Percentiles rank a stretch among this genome's conserved stretches.
phyloP scores from a whole-genome alignment of 768 basidiomycete species.

The Suillus occidentalis region DNA sequence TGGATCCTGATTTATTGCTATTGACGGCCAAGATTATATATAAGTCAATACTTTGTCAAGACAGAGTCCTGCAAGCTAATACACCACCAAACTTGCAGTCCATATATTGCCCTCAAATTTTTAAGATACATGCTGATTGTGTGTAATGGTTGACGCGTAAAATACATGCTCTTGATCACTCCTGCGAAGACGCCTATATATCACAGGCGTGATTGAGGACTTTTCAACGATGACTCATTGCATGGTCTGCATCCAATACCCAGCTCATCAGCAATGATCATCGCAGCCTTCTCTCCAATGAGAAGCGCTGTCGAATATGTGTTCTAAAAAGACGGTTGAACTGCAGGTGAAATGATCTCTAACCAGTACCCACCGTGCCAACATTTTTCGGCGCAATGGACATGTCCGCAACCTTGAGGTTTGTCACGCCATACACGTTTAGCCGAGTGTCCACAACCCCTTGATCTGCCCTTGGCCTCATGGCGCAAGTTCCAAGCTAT shows the following conservation, averaged over 20 bases:
- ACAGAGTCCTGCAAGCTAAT: no score
- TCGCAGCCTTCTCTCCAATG: conserved; percentile 57
- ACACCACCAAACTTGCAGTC: not conserved
- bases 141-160: not conserved
- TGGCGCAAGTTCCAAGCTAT: conserved; percentile 65
- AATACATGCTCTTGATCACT: not conserved
- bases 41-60: no score
- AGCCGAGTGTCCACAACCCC: conserved; percentile 63
- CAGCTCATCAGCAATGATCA: conserved; percentile 54
- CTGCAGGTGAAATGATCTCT: not conserved
- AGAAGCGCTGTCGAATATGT: conserved; percentile 40
- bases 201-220: not conserved
- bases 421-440: conserved; percentile 60
- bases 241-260: conserved; percentile 22
- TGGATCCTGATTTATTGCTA: no score
- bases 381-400: conserved; percentile 39
- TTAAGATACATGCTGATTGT: not conserved
- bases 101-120: not conserved
- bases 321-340: conserved; percentile 22
- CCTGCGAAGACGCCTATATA: not conserved
- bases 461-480: conserved; percentile 56
- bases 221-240: not conserved
- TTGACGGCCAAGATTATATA: no score
- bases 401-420: conserved; percentile 59
- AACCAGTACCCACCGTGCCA: conserved; percentile 20